phyloP scores from a whole-genome alignment of 2,329 filamentous ascomycete genomes.

The Lasiodiplodia sp. region DNA sequence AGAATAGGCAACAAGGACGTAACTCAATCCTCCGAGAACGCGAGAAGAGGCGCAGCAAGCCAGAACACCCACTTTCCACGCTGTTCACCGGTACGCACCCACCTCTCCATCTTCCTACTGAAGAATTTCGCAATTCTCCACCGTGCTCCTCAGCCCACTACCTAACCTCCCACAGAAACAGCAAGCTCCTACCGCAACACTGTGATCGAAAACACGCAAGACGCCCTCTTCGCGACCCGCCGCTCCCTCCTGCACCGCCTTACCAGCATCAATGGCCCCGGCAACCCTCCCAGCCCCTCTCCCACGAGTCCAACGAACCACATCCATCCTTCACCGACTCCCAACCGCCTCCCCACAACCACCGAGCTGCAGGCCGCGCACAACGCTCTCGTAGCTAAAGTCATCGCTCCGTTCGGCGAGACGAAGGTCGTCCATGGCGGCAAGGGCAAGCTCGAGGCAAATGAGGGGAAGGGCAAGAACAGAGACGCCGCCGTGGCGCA shows the following conservation, averaged over 20 bases:
- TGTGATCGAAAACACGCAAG: constrained; percentile 35
- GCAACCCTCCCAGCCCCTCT: constrained; percentile 36
- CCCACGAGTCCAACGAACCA: constrained; percentile 36
- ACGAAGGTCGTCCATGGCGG: constrained; percentile 31
- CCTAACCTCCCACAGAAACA: constrained; percentile 35
- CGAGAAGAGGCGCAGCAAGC: constrained; percentile 30
- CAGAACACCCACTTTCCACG: constrained; percentile 38
- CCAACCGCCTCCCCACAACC: constrained; percentile 31
- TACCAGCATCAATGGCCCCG: constrained; percentile 16
- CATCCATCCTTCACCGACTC: constrained; percentile 30
- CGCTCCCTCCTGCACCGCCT: constrained; percentile 32
- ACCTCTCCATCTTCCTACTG: not conserved
- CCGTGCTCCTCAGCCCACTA: not conserved
- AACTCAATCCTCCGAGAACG: constrained; percentile 25
- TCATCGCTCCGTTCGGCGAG: constrained; percentile 38
- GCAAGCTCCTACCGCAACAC: constrained; percentile 39
- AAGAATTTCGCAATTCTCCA: not conserved
- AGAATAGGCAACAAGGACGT: not conserved
- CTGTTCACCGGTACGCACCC: constrained; percentile 39
- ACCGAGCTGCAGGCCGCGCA: constrained; percentile 36
- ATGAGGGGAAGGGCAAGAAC: constrained; percentile 6
- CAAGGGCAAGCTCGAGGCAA: not conserved
- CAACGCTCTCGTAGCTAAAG: constrained; percentile 33
- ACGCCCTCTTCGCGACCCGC: constrained; percentile 34
- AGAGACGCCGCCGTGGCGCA: constrained; percentile 28